Base-by-base conservation (phyloP, 371 early-diverging fungal species). In the Conidiobolus incongruus region DNA sequence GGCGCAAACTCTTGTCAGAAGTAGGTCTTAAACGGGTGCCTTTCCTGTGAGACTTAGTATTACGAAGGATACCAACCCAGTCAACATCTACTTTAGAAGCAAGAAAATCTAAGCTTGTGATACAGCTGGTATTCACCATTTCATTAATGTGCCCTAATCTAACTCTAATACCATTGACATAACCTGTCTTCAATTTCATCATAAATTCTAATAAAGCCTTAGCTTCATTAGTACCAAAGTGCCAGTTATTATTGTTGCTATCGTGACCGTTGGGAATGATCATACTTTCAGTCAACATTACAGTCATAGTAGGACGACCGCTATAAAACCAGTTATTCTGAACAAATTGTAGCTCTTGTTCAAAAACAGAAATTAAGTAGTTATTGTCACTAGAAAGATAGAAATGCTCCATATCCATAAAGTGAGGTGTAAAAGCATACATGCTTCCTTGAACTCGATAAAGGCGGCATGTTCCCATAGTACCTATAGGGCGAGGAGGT, bases 371-470 rank as follows among this genome's bases (percentile, higher is more conserved):
- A 5, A 82, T 72, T 11, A 77, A 50, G 45, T 81, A 82, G 47
- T 83, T 79, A 22, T 78, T 76, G 54, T 88, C 89, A 23, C 71
- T 68, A 21, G 78, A 75, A 26, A 83, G 67, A 49, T 85, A 89
- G 52, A 82, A 89, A 52, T 81, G 72, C 46, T 80, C 81, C 33
- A 64, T 69, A 55, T 88, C 83, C 79, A 86, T 78, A 47, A 89
- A 89, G 44, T 82, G 74, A 12, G 86, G 89, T 0, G 81, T 72
- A 49, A 89, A 89, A 0, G 79, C 75, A 48, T 85, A 86, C 12
- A 86, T 55, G 4, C 72, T 70, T 0, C 89, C 89, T 45, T 81
- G 73, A 23, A 82, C 75, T 19, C 79, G 70, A 55, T 84, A 89
- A 8, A 89, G 49, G 43, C 79, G 75, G 31, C 75, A 76, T 2